These are phyloP conservation scores for Beauveria varroae DNA, from an alignment of 2,329 filamentous ascomycete species.

Conservation along the genomic window DNA sequence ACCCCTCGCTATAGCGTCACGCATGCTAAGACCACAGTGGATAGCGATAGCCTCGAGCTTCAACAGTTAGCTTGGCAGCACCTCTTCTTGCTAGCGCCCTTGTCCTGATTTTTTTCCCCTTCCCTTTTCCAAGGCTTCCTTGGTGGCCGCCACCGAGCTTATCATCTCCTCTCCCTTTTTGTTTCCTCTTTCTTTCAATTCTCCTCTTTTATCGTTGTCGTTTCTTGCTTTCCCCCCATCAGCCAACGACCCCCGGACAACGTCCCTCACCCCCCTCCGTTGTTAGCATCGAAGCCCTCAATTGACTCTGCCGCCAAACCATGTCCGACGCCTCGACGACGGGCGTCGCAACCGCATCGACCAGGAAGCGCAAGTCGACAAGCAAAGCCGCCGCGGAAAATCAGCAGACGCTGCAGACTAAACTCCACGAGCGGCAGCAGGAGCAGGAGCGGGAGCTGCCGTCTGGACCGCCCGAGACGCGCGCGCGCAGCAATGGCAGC, in stretches of 20 bases:
- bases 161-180: neutral
- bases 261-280: neutral
- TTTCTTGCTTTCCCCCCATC: neutral
- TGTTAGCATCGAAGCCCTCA: no score
- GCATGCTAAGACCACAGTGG: conserved; percentile 3
- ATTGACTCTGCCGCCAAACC: neutral
- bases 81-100: neutral
- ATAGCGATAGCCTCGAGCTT: conserved; percentile 7
- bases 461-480: conserved; percentile 12
- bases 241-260: no score
- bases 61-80: neutral
- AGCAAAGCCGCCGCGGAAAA: conserved; percentile 7
- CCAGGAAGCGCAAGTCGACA: conserved; percentile 10
- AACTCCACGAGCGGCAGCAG: conserved; percentile 20
- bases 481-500: conserved; percentile 12
- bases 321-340: conserved; percentile 31
- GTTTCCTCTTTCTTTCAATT: neutral
- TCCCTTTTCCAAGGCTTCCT: neutral
- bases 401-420: neutral
- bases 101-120: neutral
- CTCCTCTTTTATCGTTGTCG: neutral
- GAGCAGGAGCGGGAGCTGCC: conserved; percentile 19
- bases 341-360: conserved; percentile 22
- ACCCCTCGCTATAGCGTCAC: neutral
- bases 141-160: neutral